Percentiles rank a stretch among this genome's conserved stretches.
Evolutionary conservation across 352 stramenopile genomes (phyloP).

Genomic region (Phytophthora colocasiae): DNA sequence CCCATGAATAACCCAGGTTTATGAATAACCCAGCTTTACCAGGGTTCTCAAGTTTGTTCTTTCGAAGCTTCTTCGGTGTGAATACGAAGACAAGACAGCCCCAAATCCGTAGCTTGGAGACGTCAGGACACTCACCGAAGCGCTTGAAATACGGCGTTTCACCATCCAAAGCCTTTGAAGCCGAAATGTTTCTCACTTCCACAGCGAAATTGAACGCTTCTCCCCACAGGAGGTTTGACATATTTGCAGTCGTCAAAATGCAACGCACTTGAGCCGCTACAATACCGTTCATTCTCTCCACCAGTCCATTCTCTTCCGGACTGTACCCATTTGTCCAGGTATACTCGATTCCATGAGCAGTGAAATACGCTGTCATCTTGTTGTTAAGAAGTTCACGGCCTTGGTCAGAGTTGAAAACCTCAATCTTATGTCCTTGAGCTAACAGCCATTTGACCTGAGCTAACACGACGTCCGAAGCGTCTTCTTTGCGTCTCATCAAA

Average conservation of each 20-base stretch:
- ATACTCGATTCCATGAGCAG: neutral
- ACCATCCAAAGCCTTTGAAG: neutral
- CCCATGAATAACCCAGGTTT: neutral
- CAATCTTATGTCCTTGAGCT: slow-evolving; percentile 3
- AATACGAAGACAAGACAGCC: neutral
- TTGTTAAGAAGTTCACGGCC: slow-evolving; percentile 2
- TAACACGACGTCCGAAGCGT: neutral
- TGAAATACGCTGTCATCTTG: slow-evolving; percentile 3
- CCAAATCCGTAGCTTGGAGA: neutral
- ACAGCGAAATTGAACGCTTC: slow-evolving; percentile 13
- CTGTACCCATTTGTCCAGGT: slow-evolving; percentile 9
- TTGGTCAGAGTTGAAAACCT: slow-evolving; percentile 14
- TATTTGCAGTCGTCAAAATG: slow-evolving; percentile 3
- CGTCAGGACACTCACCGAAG: neutral
- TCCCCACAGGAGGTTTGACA: neutral
- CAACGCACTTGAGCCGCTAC: slow-evolving; percentile 6
- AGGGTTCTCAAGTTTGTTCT: neutral
- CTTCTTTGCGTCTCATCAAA: neutral
- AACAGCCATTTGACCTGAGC: neutral
- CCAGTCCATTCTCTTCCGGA: slow-evolving; percentile 8
- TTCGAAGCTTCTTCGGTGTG: neutral
- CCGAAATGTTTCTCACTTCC: neutral
- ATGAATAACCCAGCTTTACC: neutral
- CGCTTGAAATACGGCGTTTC: neutral
- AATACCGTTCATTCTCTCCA: slow-evolving; percentile 16